Conservation (phyloP, 306 rosid genomes). For the Quercus suber region DNA sequence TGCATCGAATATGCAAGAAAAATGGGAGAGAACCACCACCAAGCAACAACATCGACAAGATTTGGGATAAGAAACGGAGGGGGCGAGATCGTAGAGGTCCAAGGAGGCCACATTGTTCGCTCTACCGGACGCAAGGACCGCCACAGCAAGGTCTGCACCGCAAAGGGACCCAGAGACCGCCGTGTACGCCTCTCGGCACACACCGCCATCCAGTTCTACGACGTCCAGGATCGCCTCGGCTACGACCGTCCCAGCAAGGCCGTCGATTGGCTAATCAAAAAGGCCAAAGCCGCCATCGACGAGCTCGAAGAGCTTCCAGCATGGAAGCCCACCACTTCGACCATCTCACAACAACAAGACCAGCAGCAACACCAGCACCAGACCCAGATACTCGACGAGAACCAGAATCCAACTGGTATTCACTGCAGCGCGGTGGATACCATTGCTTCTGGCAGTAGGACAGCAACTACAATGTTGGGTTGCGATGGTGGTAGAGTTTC, state of each 20-base stretch:
- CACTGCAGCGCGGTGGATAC: constrained; percentile 25
- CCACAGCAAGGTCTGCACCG: constrained; percentile 92
- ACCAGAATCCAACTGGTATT: constrained; percentile 16
- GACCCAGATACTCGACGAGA: constrained; percentile 10
- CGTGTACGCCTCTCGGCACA: constrained; percentile 84
- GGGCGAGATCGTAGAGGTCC: constrained; percentile 82
- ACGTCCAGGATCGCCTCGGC: constrained; percentile 87
- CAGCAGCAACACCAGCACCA: constrained; percentile 21
- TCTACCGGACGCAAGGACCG: constrained; percentile 86
- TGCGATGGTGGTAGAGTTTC: constrained; percentile 22
- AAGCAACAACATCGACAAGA: constrained; percentile 37
- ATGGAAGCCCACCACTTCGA: constrained; percentile 51
- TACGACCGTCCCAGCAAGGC: constrained; percentile 94
- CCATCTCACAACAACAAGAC: constrained; percentile 8
- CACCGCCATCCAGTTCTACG: constrained; percentile 93
- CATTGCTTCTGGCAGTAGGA: constrained; percentile 25
- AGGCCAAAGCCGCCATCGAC: constrained; percentile 83
- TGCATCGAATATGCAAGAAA: constrained; percentile 64
- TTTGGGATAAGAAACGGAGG: constrained; percentile 35
- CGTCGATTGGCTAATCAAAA: constrained; percentile 92
- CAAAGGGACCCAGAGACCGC: constrained; percentile 86
- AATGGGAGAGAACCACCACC: constrained; percentile 53
- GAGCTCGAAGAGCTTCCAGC: constrained; percentile 81
- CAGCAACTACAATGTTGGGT: constrained; percentile 24
- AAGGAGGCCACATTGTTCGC: constrained; percentile 84